Percentiles rank a stretch among this genome's conserved stretches.
phyloP scores from a whole-genome alignment of 1,284 basidiomycete species.

The Macrocybe sp. region DNA sequence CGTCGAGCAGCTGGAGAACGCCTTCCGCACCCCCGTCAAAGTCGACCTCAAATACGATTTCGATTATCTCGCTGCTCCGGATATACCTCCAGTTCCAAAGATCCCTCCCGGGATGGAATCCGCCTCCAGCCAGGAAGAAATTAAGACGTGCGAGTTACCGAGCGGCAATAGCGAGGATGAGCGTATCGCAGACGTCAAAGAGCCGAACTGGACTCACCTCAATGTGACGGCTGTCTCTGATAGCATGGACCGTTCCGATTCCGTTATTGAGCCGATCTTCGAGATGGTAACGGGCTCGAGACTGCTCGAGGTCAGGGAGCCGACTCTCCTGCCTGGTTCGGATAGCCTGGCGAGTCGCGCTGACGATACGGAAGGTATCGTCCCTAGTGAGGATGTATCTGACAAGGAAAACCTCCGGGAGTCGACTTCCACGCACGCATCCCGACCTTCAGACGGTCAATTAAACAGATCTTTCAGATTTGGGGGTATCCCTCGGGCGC shows the following conservation, averaged over 20 bases:
- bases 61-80: constrained; percentile 26
- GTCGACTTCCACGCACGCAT: constrained; percentile 30
- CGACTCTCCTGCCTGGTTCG: constrained; percentile 30
- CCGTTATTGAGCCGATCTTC: constrained; percentile 17
- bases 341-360: constrained; percentile 24
- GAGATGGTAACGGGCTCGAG: constrained; percentile 24
- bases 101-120: constrained; percentile 19
- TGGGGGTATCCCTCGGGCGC: constrained; percentile 45
- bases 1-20: constrained; percentile 75
- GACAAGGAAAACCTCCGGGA: constrained; percentile 18
- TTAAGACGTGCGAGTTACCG: background rate
- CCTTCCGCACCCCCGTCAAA: constrained; percentile 68
- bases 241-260: constrained; percentile 10
- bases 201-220: constrained; percentile 16
- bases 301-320: constrained; percentile 29
- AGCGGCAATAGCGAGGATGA: constrained; percentile 19
- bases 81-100: constrained; percentile 42
- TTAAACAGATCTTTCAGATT: constrained; percentile 70
- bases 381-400: constrained; percentile 20
- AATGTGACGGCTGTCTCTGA: constrained; percentile 8
- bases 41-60: constrained; percentile 51
- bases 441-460: constrained; percentile 53
- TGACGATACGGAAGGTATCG: constrained; percentile 13
- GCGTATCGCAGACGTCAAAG: constrained; percentile 19
- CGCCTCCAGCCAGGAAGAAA: background rate